These are phyloP conservation scores for Lentinus tigrinus DNA, from an alignment of 768 basidiomycete species.

Conservation along the genomic window DNA sequence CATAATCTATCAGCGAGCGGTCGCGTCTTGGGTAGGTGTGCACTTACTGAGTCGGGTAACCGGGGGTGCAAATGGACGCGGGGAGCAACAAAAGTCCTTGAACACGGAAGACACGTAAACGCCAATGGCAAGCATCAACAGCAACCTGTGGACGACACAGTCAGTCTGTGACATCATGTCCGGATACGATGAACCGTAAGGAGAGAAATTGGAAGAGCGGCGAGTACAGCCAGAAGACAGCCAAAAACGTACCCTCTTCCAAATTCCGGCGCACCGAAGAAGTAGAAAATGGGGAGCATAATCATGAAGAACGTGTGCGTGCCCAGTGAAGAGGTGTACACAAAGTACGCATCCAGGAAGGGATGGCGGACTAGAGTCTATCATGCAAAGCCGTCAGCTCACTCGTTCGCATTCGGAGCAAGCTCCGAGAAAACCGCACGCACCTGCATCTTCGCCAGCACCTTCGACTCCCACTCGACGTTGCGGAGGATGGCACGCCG, in stretches of 20 bases:
- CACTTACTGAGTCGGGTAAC: conserved; percentile 77
- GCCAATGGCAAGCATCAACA: conserved; percentile 71
- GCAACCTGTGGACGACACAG: conserved; percentile 43
- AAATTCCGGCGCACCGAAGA: conserved; percentile 75
- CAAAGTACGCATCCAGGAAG: conserved; percentile 78
- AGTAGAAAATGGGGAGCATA: conserved; percentile 81
- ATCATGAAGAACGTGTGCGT: conserved; percentile 96
- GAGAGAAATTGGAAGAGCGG: too few relatives aligned
- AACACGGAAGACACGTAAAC: conserved; percentile 85
- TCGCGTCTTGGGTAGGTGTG: too few relatives aligned
- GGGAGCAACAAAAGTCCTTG: conserved; percentile 89
- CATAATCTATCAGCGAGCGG: too few relatives aligned
- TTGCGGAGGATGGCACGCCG: conserved; percentile 51
- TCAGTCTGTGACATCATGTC: too few relatives aligned
- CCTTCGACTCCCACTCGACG: conserved; percentile 57
- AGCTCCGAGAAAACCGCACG: background rate
- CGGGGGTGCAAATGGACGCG: conserved; percentile 88
- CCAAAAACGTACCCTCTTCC: conserved; percentile 73
- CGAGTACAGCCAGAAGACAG: too few relatives aligned
- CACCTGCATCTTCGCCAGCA: conserved; percentile 71
- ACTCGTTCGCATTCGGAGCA: conserved; percentile 7
- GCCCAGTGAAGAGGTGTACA: conserved; percentile 76
- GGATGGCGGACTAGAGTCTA: conserved; percentile 57
- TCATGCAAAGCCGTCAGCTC: conserved; percentile 17
- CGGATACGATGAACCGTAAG: too few relatives aligned